A percentile compares a stretch with the other conserved stretches of the same genome.
Conservation (phyloP, 768 basidiomycete species). For the Gelatoporia subvermispora region DNA sequence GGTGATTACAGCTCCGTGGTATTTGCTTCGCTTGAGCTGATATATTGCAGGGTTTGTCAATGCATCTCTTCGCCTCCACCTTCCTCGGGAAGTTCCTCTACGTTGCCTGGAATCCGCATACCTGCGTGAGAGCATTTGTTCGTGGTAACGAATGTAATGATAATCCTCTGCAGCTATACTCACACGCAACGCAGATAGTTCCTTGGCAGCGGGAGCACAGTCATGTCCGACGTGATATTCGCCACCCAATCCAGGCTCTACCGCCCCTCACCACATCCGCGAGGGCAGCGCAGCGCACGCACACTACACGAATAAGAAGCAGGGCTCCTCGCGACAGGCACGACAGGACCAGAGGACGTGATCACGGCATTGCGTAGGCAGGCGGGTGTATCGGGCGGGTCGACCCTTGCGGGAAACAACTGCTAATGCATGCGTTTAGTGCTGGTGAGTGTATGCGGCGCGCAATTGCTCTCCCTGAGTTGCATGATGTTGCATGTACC, state of each 20-base stretch:
- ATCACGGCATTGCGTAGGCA: conserved; percentile 17
- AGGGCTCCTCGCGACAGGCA: conserved; percentile 21
- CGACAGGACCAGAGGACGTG: conserved; percentile 15
- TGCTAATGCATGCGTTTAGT: too few species aligned
- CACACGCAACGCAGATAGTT: not conserved
- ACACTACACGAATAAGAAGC: conserved; percentile 23
- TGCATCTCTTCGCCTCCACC: conserved; percentile 89
- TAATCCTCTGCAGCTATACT: not conserved
- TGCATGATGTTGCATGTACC: too few species aligned
- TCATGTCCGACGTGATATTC: conserved; percentile 91
- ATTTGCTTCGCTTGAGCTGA: not conserved
- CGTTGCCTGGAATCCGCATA: conserved; percentile 70
- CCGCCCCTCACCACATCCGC: conserved; percentile 27
- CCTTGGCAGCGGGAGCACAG: conserved; percentile 70
- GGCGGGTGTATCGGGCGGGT: conserved; percentile 7
- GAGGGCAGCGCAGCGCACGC: conserved; percentile 17
- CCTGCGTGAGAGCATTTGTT: conserved; percentile 83
- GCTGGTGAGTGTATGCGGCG: too few species aligned
- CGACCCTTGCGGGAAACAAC: not conserved
- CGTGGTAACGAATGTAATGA: conserved; percentile 26
- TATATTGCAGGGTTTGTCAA: conserved; percentile 79
- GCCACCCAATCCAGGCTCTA: conserved; percentile 83
- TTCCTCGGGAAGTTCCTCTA: conserved; percentile 94
- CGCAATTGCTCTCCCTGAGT: too few species aligned
- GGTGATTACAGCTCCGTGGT: too few species aligned